phyloP scores from a whole-genome alignment of 371 early-diverging fungal genomes.

The Encephalitozoon intestinalis region DNA sequence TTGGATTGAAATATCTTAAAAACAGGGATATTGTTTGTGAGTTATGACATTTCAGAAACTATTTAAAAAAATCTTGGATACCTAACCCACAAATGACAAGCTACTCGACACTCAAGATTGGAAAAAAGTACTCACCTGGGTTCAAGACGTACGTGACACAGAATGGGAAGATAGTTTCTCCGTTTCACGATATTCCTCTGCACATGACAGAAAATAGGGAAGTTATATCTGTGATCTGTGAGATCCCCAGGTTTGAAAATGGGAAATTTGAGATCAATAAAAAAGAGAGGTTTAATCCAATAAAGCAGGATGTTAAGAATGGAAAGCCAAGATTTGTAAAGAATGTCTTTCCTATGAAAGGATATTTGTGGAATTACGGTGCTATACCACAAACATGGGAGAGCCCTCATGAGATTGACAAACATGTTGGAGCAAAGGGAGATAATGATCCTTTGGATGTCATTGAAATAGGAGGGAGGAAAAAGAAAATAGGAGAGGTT shows the following conservation, averaged over 20 bases:
- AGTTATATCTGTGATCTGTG: slow-evolving; percentile 84
- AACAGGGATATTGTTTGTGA: neutral
- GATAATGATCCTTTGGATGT: slow-evolving; percentile 97
- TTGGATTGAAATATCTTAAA: neutral
- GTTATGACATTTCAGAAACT: neutral
- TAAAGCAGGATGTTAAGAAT: slow-evolving; percentile 96
- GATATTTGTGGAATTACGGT: slow-evolving; percentile 99
- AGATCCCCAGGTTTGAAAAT: slow-evolving; percentile 97
- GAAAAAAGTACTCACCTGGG: slow-evolving; percentile 50
- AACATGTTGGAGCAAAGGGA: slow-evolving; percentile 76
- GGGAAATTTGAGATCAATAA: slow-evolving; percentile 84
- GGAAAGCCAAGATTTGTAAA: slow-evolving; percentile 89
- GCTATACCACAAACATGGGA: slow-evolving; percentile 97
- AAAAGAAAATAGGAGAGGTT: slow-evolving; percentile 79
- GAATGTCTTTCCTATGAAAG: slow-evolving; percentile 98
- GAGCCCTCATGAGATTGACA: slow-evolving; percentile 74
- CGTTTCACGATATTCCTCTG: slow-evolving; percentile 97
- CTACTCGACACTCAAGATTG: slow-evolving; percentile 19
- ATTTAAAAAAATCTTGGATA: neutral
- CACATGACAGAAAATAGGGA: slow-evolving; percentile 69
- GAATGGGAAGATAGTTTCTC: slow-evolving; percentile 67
- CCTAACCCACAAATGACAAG: neutral
- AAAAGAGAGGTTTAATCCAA: slow-evolving; percentile 71
- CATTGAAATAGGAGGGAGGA: slow-evolving; percentile 82
- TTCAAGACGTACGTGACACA: slow-evolving; percentile 50